These are phyloP conservation scores for Brassica juncea DNA, from an alignment of 345 rosid species.

Conservation along the genomic window DNA sequence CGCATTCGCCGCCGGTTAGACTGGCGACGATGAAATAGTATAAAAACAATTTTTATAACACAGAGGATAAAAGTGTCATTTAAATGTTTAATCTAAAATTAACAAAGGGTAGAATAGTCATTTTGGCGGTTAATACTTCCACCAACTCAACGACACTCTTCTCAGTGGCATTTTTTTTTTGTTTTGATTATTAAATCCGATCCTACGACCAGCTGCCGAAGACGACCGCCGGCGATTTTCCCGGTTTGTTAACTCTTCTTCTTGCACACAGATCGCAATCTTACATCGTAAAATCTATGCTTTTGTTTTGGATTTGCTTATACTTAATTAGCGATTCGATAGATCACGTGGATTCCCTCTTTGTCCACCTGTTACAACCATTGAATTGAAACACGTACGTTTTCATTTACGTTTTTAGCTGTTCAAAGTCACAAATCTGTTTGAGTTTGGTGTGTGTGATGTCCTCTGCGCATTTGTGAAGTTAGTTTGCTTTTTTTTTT, in stretches of 20 bases:
- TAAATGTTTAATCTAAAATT: background rate
- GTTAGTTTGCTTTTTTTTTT: background rate
- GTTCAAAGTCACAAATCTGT: background rate
- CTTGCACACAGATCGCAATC: background rate
- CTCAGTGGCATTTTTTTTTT: conserved; percentile 2
- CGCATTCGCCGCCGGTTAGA: background rate
- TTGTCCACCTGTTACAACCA: background rate
- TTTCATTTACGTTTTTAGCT: background rate
- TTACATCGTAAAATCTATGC: background rate
- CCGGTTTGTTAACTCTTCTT: conserved; percentile 8
- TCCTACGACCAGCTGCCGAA: conserved; percentile 20
- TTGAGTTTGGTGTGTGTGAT: background rate
- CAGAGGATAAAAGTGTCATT: background rate
- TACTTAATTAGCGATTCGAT: conserved; percentile 6
- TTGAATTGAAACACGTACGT: background rate
- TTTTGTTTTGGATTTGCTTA: conserved; percentile 7
- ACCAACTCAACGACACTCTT: conserved; percentile 30
- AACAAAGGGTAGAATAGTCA: conserved; percentile 15
- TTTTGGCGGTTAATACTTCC: background rate
- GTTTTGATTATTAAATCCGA: conserved; percentile 10
- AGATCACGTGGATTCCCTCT: conserved; percentile 2
- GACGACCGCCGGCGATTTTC: conserved; percentile 29
- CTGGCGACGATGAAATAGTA: background rate
- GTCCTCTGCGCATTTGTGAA: background rate
- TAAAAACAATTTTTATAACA: background rate